Evolutionary conservation across 352 stramenopile species (phyloP).

Genomic region (Pythium grandisporangium): DNA sequence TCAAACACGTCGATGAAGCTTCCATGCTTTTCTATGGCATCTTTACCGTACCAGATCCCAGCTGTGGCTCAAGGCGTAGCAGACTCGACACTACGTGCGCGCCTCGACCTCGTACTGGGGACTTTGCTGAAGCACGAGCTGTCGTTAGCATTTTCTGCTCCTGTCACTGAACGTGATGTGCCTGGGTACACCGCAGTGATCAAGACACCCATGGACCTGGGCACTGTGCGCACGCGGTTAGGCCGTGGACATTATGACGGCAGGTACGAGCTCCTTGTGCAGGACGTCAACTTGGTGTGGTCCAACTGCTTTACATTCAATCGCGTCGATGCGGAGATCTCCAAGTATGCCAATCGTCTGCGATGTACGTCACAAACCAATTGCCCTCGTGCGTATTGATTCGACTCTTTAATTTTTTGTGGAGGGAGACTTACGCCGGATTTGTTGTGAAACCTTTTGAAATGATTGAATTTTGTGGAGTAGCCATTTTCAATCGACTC

Average conservation of each 20-base stretch:
- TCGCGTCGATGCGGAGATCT: constrained; percentile 68
- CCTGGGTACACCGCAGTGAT: constrained; percentile 64
- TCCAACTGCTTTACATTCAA: constrained; percentile 85
- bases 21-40: no score
- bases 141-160: constrained; percentile 50
- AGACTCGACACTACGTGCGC: constrained; percentile 40
- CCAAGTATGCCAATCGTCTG: constrained; percentile 62
- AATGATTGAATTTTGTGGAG: no score
- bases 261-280: constrained; percentile 37
- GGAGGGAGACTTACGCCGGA: no score
- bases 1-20: no score
- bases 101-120: constrained; percentile 53
- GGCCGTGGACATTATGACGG: constrained; percentile 47
- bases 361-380: constrained; percentile 45
- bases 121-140: constrained; percentile 60
- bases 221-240: constrained; percentile 82
- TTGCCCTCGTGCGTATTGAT: neutral
- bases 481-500: constrained; percentile 72
- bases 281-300: constrained; percentile 73
- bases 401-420: neutral
- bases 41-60: no score
- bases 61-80: no score
- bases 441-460: no score
- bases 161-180: constrained; percentile 59
- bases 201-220: constrained; percentile 87